Conservation (phyloP, 2,329 filamentous ascomycete genomes). For the Hymenoscyphus occultus region DNA sequence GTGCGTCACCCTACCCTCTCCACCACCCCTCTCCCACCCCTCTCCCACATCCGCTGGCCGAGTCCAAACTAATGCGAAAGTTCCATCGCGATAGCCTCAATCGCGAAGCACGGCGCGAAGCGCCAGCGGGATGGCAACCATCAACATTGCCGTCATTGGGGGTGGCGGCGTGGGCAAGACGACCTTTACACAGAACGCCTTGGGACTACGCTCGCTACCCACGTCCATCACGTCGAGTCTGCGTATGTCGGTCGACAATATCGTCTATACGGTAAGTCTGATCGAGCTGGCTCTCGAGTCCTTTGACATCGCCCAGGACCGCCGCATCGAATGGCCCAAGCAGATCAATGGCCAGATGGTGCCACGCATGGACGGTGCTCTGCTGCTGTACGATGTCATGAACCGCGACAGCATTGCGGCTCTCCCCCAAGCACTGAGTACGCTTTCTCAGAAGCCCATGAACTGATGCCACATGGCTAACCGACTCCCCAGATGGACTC, state of each 20-base stretch:
- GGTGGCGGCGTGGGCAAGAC: conserved; percentile 66
- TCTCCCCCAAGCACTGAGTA: conserved; percentile 75
- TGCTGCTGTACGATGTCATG: conserved; percentile 86
- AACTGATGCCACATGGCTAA: conserved; percentile 13
- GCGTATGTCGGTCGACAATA: conserved; percentile 57
- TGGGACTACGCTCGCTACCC: conserved; percentile 53
- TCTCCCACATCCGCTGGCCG: background rate
- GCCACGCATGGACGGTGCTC: conserved; percentile 75
- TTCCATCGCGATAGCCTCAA: conserved; percentile 27
- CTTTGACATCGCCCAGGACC: conserved; percentile 57
- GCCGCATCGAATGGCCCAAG: conserved; percentile 64
- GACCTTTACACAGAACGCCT: conserved; percentile 62
- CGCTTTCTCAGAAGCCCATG: conserved; percentile 41
- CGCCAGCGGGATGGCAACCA: conserved; percentile 42
- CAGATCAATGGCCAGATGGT: conserved; percentile 67
- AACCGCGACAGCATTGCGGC: conserved; percentile 71
- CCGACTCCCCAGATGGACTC: conserved; percentile 60
- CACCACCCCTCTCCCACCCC: background rate
- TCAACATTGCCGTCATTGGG: conserved; percentile 66
- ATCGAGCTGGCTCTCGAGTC: conserved; percentile 65
- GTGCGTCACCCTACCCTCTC: conserved; percentile 21
- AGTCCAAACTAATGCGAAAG: conserved; percentile 17
- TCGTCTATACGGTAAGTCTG: conserved; percentile 56
- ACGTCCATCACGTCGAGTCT: conserved; percentile 53
- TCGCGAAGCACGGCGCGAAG: conserved; percentile 32